Base-by-base conservation (phyloP, 208 protist species). In the Endotrypanum monterogeii region DNA sequence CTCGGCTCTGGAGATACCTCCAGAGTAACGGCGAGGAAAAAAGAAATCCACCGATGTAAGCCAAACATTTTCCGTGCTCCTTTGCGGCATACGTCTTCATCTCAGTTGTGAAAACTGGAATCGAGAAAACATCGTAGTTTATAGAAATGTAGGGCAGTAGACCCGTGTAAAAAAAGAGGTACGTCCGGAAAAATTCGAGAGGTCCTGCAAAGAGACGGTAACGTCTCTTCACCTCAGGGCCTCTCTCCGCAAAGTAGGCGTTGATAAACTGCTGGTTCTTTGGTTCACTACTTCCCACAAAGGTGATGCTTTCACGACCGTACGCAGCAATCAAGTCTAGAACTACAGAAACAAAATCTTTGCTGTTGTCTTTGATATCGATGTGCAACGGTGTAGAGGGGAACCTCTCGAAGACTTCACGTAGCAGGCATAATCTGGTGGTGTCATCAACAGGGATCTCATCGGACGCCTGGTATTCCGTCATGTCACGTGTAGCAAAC, bases 61-160 rank as follows among this genome's bases (percentile, higher is more conserved):
- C 60, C 23, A 76, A 56, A 14, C 77, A 54, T 20, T 73, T 74
- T 28, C 79, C 80, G 52, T 74, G 76, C 20, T 73, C 55, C 50
- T 54, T 74, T 7, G 48, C 39, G 23, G 77, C 67, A 12, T 82
- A 54, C 5, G 74, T 51, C 35, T 71, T 68, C 80, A 88, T 92
- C 3, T 66, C 66, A 54, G 68, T 82, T 1, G 88, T 92, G 66
- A 85, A 86, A 41, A 94, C 50, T 20, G 92, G 89, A 74, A 93
- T 93, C 14, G 89, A 94, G 66, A 96, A 86, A 11, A 94, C 84
- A 67, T 96, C 92, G 70, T 87, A 90, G 44, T 79, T 69, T 28
- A 92, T 48, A 14, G 70, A 61, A 9, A 89, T 67, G 57, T 89
- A 86, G 7, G 92, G 88, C 35, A 96, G 74, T 25, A 96, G 48